Conservation (phyloP, 192 early-diverging fungal species). For the Backusella mclennaniae region DNA sequence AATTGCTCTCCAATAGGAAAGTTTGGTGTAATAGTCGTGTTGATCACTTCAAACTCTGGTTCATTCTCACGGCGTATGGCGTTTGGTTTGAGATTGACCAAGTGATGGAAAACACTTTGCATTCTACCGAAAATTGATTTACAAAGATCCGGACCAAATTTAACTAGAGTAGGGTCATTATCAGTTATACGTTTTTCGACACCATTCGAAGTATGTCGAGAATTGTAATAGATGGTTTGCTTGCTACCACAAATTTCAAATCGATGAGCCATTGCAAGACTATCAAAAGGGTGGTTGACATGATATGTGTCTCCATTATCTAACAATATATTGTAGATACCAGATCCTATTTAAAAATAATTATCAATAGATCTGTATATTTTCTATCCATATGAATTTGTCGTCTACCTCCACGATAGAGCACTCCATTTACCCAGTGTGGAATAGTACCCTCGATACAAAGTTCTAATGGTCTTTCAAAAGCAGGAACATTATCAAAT, state of each 20-base stretch:
- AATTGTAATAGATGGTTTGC: constrained; percentile 22
- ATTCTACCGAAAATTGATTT: constrained; percentile 35
- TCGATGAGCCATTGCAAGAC: constrained; percentile 33
- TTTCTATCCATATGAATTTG: not conserved
- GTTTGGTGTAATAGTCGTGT: constrained; percentile 37
- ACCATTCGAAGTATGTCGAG: constrained; percentile 32
- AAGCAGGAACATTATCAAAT: constrained; percentile 32
- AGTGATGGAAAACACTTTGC: constrained; percentile 27
- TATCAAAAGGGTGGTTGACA: constrained; percentile 36
- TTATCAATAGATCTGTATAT: not conserved
- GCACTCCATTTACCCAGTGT: constrained; percentile 29
- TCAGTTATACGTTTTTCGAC: constrained; percentile 26
- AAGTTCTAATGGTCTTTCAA: constrained; percentile 1
- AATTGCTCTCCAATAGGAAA: constrained; percentile 28
- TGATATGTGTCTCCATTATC: constrained; percentile 34
- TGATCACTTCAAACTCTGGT: constrained; percentile 36
- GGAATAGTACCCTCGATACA: constrained; percentile 24
- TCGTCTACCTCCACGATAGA: constrained; percentile 29
- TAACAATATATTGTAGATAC: constrained; percentile 28
- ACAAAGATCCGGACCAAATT: constrained; percentile 37
- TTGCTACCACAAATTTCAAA: constrained; percentile 27
- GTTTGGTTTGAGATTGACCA: constrained; percentile 16
- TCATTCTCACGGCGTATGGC: constrained; percentile 12
- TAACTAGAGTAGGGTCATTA: constrained; percentile 30
- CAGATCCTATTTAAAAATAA: constrained; percentile 15